Conservation (phyloP, 805 yeast genomes). For the Debaryomyces tyrocola region DNA sequence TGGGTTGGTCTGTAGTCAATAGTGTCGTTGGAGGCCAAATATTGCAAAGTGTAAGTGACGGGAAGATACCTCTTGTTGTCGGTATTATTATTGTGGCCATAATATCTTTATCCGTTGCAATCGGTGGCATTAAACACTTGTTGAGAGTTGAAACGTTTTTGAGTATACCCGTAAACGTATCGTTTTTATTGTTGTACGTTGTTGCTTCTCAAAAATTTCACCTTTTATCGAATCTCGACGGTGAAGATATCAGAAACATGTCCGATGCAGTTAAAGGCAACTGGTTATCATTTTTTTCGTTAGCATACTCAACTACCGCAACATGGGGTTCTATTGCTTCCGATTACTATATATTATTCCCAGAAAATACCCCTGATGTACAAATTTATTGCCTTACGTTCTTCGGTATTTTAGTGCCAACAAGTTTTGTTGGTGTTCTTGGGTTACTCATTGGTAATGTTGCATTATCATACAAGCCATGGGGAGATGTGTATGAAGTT, state of each 20-base stretch:
- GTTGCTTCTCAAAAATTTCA: slow-evolving; percentile 51
- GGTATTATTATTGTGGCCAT: slow-evolving; percentile 74
- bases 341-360: slow-evolving; percentile 80
- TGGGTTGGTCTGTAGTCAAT: slow-evolving; percentile 96
- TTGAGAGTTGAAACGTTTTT: slow-evolving; percentile 66
- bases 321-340: slow-evolving; percentile 90
- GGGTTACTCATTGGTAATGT: slow-evolving; percentile 71
- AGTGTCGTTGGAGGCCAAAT: slow-evolving; percentile 88
- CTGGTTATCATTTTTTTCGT: slow-evolving; percentile 69
- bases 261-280: slow-evolving; percentile 56
- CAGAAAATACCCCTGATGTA: slow-evolving; percentile 61
- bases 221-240: slow-evolving; percentile 24
- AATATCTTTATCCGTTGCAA: slow-evolving; percentile 63
- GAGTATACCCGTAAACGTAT: slow-evolving; percentile 66
- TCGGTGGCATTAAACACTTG: slow-evolving; percentile 76
- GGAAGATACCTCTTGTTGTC: slow-evolving; percentile 64
- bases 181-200: slow-evolving; percentile 68
- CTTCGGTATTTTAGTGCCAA: slow-evolving; percentile 66
- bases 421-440: slow-evolving; percentile 71
- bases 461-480: slow-evolving; percentile 55
- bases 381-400: slow-evolving; percentile 62
- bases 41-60: slow-evolving; percentile 62
- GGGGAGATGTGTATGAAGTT: slow-evolving; percentile 54
- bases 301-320: slow-evolving; percentile 74
- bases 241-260: slow-evolving; percentile 26